A percentile compares a stretch with the other conserved stretches of the same genome.
phyloP scores from a whole-genome alignment of 2,329 filamentous ascomycete genomes.

The Fusarium sp. region DNA sequence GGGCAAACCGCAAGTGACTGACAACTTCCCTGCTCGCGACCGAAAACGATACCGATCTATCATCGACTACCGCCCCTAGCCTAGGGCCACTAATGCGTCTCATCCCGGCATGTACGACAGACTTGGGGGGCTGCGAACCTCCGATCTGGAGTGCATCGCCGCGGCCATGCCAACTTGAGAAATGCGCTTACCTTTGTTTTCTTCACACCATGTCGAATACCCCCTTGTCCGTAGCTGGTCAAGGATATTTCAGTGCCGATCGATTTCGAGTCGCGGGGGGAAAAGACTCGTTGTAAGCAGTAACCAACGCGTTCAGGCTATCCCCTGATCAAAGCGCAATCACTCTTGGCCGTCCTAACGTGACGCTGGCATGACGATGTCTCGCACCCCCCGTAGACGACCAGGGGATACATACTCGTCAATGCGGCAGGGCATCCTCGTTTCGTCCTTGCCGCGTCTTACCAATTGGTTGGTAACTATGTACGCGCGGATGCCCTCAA shows the following conservation, averaged over 20 bases:
- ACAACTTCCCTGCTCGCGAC: slow-evolving; percentile 15
- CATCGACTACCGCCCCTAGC: slow-evolving; percentile 13
- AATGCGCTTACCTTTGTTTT: neutral
- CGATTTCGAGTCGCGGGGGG: slow-evolving; percentile 27
- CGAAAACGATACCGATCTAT: slow-evolving; percentile 14
- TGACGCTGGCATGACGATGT: slow-evolving; percentile 41
- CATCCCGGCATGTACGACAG: slow-evolving; percentile 35
- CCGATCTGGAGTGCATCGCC: slow-evolving; percentile 15
- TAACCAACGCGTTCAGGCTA: slow-evolving; percentile 13
- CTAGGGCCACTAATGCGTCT: slow-evolving; percentile 43
- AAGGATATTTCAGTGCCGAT: slow-evolving; percentile 26
- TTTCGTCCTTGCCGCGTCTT: neutral
- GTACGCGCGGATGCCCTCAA: neutral
- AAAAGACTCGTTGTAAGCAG: slow-evolving; percentile 9
- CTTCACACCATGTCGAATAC: neutral
- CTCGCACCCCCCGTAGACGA: slow-evolving; percentile 14
- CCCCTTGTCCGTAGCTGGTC: neutral
- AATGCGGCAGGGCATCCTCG: slow-evolving; percentile 18
- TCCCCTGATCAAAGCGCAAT: slow-evolving; percentile 26
- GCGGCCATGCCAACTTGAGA: slow-evolving; percentile 4
- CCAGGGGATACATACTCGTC: slow-evolving; percentile 16
- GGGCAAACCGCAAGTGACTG: slow-evolving; percentile 8
- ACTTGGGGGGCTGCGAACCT: slow-evolving; percentile 14
- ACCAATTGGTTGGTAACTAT: slow-evolving; percentile 9
- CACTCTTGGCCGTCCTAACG: slow-evolving; percentile 21